Conservation (phyloP, 2,329 filamentous ascomycete genomes). For the Clarireedia paspali region DNA sequence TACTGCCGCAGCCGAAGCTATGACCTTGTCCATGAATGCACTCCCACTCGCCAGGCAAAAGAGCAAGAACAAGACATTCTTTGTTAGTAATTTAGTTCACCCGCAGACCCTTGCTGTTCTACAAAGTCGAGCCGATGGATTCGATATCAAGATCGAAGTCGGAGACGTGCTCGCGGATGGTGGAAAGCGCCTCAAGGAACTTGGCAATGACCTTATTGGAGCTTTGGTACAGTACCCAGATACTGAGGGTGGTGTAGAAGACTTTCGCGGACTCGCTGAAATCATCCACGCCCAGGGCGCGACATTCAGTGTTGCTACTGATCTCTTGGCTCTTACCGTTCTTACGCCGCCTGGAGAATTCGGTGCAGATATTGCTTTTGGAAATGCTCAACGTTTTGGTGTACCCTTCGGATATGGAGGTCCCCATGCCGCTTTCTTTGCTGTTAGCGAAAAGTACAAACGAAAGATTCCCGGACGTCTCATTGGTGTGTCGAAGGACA, state of each 20-base stretch:
- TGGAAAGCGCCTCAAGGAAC: constrained; percentile 57
- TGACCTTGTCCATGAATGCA: constrained; percentile 83
- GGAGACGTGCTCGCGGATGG: constrained; percentile 63
- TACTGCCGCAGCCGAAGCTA: constrained; percentile 88
- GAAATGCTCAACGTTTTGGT: constrained; percentile 84
- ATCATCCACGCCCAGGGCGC: constrained; percentile 69
- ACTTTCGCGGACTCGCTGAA: constrained; percentile 68
- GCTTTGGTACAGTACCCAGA: constrained; percentile 95
- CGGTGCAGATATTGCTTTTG: constrained; percentile 91
- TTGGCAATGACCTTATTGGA: constrained; percentile 77
- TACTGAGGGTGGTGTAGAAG: constrained; percentile 70
- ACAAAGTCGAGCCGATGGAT: constrained; percentile 79
- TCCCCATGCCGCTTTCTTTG: constrained; percentile 95
- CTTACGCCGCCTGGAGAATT: constrained; percentile 89
- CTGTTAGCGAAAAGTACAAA: constrained; percentile 85
- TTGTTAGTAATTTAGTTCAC: constrained; percentile 77
- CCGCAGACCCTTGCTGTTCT: constrained; percentile 82
- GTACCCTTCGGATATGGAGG: constrained; percentile 89
- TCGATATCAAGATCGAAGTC: constrained; percentile 71
- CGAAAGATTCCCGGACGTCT: constrained; percentile 87
- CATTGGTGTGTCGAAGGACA: constrained; percentile 86
- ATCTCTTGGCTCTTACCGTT: constrained; percentile 78
- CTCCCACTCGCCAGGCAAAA: constrained; percentile 66
- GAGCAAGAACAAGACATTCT: constrained; percentile 67
- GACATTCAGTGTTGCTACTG: constrained; percentile 81